Evolutionary conservation across 192 early-diverging fungal genomes (phyloP).

Genomic region (Linnemannia schmuckeri): DNA sequence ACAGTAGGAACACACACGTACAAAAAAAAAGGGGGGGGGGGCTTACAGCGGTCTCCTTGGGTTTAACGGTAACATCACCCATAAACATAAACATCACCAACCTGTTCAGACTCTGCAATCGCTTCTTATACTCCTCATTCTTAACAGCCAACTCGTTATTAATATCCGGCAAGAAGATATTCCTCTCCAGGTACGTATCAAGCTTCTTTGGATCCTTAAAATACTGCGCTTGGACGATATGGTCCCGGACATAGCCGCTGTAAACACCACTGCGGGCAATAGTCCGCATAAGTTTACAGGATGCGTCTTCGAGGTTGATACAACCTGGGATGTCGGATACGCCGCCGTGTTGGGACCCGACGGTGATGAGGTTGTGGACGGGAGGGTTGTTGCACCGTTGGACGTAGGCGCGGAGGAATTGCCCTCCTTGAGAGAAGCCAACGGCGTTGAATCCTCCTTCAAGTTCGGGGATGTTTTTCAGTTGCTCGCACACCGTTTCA

Average conservation of each 20-base stretch:
- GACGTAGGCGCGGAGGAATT: conserved; percentile 78
- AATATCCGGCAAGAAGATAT: conserved; percentile 89
- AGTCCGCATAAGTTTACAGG: conserved; percentile 82
- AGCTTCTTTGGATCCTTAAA: conserved; percentile 80
- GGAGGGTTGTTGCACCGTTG: conserved; percentile 84
- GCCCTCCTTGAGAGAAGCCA: conserved; percentile 87
- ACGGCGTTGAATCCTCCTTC: conserved; percentile 88
- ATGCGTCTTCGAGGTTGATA: conserved; percentile 53
- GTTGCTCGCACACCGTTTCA: conserved; percentile 78
- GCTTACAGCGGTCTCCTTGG: conserved; percentile 69
- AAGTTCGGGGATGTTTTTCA: conserved; percentile 72
- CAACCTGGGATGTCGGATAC: conserved; percentile 89
- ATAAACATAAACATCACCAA: conserved; percentile 88
- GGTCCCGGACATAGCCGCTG: conserved; percentile 83
- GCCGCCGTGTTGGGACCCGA: conserved; percentile 86
- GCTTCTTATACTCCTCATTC: conserved; percentile 71
- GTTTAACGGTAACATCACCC: conserved; percentile 83
- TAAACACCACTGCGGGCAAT: conserved; percentile 88
- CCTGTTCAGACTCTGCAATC: conserved; percentile 73
- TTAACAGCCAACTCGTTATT: conserved; percentile 80
- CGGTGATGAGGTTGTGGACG: conserved; percentile 85
- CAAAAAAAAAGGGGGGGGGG: conserved; percentile 1
- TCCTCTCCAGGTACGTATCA: conserved; percentile 78
- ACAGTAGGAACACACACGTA: not conserved
- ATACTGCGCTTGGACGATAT: conserved; percentile 95